These are phyloP conservation scores for Nepenthes alata DNA, from an alignment of 179 eudicot genomes.

Conservation along the genomic window DNA sequence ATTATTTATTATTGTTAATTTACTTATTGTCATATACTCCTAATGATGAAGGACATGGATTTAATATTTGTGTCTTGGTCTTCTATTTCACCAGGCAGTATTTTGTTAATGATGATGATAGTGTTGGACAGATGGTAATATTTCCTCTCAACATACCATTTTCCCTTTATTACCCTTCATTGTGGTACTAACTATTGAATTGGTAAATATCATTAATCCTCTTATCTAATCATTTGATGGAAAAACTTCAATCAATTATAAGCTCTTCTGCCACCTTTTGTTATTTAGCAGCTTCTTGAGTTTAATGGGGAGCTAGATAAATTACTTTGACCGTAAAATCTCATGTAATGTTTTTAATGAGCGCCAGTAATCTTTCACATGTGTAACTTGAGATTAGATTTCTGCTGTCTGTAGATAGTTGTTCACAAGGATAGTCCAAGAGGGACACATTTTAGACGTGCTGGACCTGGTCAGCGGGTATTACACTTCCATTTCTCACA, in stretches of 20 bases:
- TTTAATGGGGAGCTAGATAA: too few relatives aligned
- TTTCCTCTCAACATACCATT: background rate
- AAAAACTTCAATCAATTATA: too few relatives aligned
- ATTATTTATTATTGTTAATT: background rate
- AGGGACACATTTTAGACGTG: constrained; percentile 86
- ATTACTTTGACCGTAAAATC: too few relatives aligned
- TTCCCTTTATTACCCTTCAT: background rate
- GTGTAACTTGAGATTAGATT: constrained; percentile 1
- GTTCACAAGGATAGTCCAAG: constrained; percentile 73
- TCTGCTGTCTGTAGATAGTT: constrained; percentile 39
- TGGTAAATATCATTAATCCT: too few relatives aligned
- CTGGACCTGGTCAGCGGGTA: constrained; percentile 90
- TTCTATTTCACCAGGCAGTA: constrained; percentile 43
- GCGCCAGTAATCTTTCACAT: background rate
- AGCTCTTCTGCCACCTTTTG: too few relatives aligned
- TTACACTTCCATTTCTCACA: background rate
- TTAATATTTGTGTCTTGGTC: too few relatives aligned
- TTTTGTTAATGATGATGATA: constrained; percentile 64
- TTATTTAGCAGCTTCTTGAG: too few relatives aligned
- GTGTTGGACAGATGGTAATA: constrained; percentile 56
- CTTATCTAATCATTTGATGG: too few relatives aligned
- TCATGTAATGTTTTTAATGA: too few relatives aligned
- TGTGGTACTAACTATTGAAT: too few relatives aligned
- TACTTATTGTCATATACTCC: background rate
- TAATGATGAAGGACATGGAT: background rate